Evolutionary conservation across 2,329 filamentous ascomycete species (phyloP), one percentile per base, ranked within the genome.

Genomic region (Penicillium sp.): DNA sequence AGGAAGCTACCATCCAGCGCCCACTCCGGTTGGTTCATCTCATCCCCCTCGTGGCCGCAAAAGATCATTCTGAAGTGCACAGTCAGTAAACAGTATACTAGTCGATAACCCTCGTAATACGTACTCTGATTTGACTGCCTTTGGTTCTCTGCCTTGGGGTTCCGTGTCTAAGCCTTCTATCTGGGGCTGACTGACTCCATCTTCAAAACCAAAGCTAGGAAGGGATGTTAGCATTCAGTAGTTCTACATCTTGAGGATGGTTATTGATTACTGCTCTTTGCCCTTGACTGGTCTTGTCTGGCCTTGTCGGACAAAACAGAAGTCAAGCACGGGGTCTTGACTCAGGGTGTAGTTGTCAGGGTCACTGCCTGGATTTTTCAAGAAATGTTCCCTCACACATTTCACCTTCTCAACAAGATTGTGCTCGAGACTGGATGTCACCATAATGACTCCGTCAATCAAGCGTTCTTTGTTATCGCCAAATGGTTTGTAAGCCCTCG

Each of bases 1-100:
- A 78, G 64, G 51, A 76, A 76, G 56, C 74, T 77, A 4, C 76
- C 75, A 45, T 79, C 75, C 2, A 70, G 59, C 26, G 75, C 73
- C 76, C 75, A 79, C 1, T 36, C 18, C 2, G 60, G 59, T 51
- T 41, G 74, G 10, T 42, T 41, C 50, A 48, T 45, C 12, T 76
- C 73, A 10, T 76, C 74, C 9, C 72, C 72, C 1, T 70, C 63
- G 28, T 71, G 67, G 21, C 70, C 72, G 26, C 69, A 60, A 39
- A 78, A 61, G 28, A 75, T 70, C 23, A 39, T 16, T 4, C 45
- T 9, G 73, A 54, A 33, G 70, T 71, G 48, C 64, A 64, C 10
- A 53, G 10, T 28, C 2, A 68, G 62, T 8, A 41, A 39, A 12
- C 6, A 26, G 3, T 13, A 50, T 55, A 31, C 63, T 66, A 18